Conservation (phyloP, 1,284 basidiomycete genomes). For the Inonotus obliquus region DNA sequence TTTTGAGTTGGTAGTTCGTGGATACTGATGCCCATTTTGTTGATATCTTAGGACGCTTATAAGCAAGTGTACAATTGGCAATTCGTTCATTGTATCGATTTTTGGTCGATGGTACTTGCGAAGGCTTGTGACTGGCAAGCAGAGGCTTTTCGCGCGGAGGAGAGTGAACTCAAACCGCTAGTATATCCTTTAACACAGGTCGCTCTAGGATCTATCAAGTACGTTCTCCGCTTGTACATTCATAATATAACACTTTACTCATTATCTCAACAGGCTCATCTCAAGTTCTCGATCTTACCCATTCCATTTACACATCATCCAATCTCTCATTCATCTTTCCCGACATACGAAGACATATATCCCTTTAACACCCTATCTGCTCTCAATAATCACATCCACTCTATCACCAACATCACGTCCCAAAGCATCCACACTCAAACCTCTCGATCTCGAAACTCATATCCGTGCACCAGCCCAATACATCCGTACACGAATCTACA, state of each 20-base stretch:
- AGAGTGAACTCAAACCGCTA: conserved; percentile 81
- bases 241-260: conserved; percentile 9
- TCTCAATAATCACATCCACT: conserved; percentile 82
- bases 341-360: conserved; percentile 85
- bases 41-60: conserved; percentile 66
- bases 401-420: conserved; percentile 71
- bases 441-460: conserved; percentile 84
- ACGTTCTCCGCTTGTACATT: conserved; percentile 29
- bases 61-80: conserved; percentile 99
- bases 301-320: conserved; percentile 71
- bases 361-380: conserved; percentile 82
- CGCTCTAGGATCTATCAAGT: conserved; percentile 89
- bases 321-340: conserved; percentile 68
- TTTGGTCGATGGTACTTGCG: conserved; percentile 91
- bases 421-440: conserved; percentile 85
- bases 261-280: conserved; percentile 58
- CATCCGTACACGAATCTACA: conserved; percentile 83
- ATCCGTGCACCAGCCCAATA: conserved; percentile 90
- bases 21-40: conserved; percentile 12
- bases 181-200: conserved; percentile 97
- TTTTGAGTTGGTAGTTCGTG: background rate
- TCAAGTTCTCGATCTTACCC: conserved; percentile 80
- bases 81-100: conserved; percentile 93
- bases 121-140: conserved; percentile 66
- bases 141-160: conserved; percentile 47